Evolutionary conservation across 129 eudicot species (phyloP), one percentile per base, ranked within the genome.

Genomic region (Calendula officinalis): DNA sequence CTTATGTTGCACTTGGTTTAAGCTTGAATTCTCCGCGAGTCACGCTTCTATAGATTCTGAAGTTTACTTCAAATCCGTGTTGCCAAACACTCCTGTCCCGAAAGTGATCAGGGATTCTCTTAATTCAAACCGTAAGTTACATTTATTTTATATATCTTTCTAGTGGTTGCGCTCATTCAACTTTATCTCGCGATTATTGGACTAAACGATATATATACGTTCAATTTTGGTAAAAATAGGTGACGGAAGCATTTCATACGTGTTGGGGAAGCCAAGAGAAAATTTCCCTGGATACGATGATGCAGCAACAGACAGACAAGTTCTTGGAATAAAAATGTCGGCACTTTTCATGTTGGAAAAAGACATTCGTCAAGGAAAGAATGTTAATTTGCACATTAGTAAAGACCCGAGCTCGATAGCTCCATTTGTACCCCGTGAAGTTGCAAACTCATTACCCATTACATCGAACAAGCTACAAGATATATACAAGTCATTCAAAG

Each of bases 261-360:
- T 77, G 27, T 13, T 77, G 12, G 81, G 76, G 52, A 17, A 34
- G 5, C 81, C 77, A n/a, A 56, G 44, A 56, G 62, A 34, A 34
- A 56, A 15, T 13, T 44, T 44, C 27, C 83, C 67, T 14, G 0
- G 4, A 2, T 80, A 83, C 68, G 17, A 6, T 0, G 75, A 78
- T 37, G 83, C 83, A 0, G 85, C 83, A 32, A 5, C 62, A 4
- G 83, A 74, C 12, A 62, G 48, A 39, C 88, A 85, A 32, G 67
- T 85, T 4, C 74, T 66, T 5, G 79, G 71, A 41, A 50, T 77
- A 67, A 81, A 81, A 2, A 73, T 71, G 10, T 75, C 62, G 6
- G 82, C 81, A 46, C 71, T 82, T 1, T 82, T 82, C 78, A 82
- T 76, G 55, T 43, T 36, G 48, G 75, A 35, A 47, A 69, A 47